Evolutionary conservation across 2,329 filamentous ascomycete species (phyloP), one percentile per base, ranked within the genome.

Genomic region (Lecanoromycetidae sp.): DNA sequence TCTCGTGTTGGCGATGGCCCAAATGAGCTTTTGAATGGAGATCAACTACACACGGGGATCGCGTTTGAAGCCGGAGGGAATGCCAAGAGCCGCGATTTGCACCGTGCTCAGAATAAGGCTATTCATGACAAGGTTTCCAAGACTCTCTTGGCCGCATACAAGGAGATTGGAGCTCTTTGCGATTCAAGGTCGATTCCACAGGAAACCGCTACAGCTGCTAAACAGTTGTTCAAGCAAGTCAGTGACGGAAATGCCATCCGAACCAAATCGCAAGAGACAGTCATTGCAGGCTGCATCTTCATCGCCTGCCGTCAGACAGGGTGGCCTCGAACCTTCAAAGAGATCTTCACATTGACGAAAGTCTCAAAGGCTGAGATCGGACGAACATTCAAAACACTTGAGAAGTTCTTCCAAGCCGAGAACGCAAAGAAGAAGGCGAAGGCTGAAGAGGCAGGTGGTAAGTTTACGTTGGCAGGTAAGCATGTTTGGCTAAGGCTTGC

Each of bases 361-460:
- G 90, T 98, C 23, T 82, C 83, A 51, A 95, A 96, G 71, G 96
- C 96, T 69, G 93, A 98, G 61, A 94, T 98, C 54, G 91, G 91
- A 19, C 75, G 88, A 49, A 90, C 90, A 20, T 98, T 95, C 76
- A 98, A 98, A 71, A 73, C 80, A 49, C 74, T 98, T 36, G 88
- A 96, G 67, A 80, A 82, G 57, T 95, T 94, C 67, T 76, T 96
- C 60, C 79, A 82, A 59, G 80, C 80, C 57, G 76, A 86, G 59
- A 80, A 82, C 54, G 69, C 76, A 46, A 74, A 78, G 58, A 73
- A 73, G 53, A 71, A 68, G 53, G 66, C 68, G 33, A 63, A 65
- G 13, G 64, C 70, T 26, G 61, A 68, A 27, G 66, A 69, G 66
- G 62, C 71, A 69, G 71, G 77, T 66, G 63, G 77, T 80, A 66